These are phyloP conservation scores for Diaporthe sp. DNA, from an alignment of 2,329 filamentous ascomycete genomes.

Conservation along the genomic window DNA sequence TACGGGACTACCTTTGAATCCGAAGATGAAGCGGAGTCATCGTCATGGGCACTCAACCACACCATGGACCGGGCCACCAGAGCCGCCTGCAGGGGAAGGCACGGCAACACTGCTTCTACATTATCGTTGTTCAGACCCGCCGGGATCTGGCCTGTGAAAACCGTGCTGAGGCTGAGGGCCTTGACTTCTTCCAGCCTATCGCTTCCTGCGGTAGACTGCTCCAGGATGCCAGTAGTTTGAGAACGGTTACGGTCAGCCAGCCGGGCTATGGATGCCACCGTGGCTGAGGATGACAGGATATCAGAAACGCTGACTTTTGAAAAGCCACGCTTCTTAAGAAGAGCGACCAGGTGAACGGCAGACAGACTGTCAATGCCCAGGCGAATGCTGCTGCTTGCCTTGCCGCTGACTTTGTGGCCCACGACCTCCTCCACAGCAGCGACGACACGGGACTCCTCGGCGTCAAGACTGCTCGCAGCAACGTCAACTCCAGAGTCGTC, in stretches of 20 bases:
- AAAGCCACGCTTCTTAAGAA: conserved; percentile 46
- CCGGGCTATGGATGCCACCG: conserved; percentile 46
- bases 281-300: conserved; percentile 41
- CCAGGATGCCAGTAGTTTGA: neutral
- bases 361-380: conserved; percentile 51
- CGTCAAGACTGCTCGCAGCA: conserved; percentile 18
- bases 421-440: conserved; percentile 33
- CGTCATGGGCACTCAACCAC: conserved; percentile 13
- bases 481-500: conserved; percentile 22
- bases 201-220: neutral
- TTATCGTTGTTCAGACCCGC: conserved; percentile 29
- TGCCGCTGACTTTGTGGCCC: conserved; percentile 20
- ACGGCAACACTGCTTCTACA: conserved; percentile 35
- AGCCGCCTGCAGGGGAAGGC: conserved; percentile 37
- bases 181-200: neutral
- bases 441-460: conserved; percentile 26
- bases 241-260: conserved; percentile 39
- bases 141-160: neutral
- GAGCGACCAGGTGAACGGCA: conserved; percentile 48
- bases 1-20: conserved; percentile 34
- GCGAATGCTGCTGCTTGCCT: conserved; percentile 43
- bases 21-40: neutral
- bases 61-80: conserved; percentile 49
- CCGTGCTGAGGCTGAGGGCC: conserved; percentile 5
- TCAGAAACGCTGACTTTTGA: conserved; percentile 44